Evolutionary conservation across 1,284 basidiomycete species (phyloP).

Genomic region (Cystobasidium sp.): DNA sequence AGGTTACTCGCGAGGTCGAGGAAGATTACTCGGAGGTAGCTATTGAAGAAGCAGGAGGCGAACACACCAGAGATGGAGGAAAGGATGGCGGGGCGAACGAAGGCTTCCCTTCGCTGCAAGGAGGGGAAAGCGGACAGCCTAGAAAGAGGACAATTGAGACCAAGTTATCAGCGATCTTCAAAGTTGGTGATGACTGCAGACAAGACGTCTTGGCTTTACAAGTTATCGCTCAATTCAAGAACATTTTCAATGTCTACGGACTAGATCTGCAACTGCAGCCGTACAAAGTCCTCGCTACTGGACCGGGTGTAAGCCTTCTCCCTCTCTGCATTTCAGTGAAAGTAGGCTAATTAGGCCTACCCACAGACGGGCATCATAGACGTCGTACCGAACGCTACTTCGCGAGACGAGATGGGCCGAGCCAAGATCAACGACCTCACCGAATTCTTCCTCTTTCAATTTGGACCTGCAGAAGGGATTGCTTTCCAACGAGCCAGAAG

Average conservation of each 20-base stretch:
- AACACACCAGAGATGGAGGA: slow-evolving; percentile 70
- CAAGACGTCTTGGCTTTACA: slow-evolving; percentile 97
- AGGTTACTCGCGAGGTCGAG: slow-evolving; percentile 66
- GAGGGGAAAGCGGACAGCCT: slow-evolving; percentile 32
- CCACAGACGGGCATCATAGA: slow-evolving; percentile 94
- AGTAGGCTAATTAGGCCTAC: neutral
- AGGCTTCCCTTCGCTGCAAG: slow-evolving; percentile 33
- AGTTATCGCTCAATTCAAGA: slow-evolving; percentile 99
- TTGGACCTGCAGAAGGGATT: slow-evolving; percentile 84
- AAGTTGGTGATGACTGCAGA: slow-evolving; percentile 98
- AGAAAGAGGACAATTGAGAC: slow-evolving; percentile 66
- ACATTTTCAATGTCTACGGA: slow-evolving; percentile 85
- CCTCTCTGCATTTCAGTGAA: slow-evolving; percentile 3
- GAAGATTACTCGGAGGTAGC: slow-evolving; percentile 48
- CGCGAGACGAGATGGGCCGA: slow-evolving; percentile 98
- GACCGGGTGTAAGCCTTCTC: slow-evolving; percentile 74
- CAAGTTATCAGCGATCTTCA: slow-evolving; percentile 99
- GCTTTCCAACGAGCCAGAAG: slow-evolving; percentile 90
- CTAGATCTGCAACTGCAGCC: slow-evolving; percentile 91
- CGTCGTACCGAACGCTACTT: slow-evolving; percentile 96
- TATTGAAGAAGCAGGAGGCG: slow-evolving; percentile 68
- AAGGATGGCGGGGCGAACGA: slow-evolving; percentile 46
- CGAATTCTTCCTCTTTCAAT: slow-evolving; percentile 93
- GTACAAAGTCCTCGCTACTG: slow-evolving; percentile 96
- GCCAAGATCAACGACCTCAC: slow-evolving; percentile 96